Conservation (phyloP, 1,139 yeast species). For the Lodderomyces orthopsilosis region DNA sequence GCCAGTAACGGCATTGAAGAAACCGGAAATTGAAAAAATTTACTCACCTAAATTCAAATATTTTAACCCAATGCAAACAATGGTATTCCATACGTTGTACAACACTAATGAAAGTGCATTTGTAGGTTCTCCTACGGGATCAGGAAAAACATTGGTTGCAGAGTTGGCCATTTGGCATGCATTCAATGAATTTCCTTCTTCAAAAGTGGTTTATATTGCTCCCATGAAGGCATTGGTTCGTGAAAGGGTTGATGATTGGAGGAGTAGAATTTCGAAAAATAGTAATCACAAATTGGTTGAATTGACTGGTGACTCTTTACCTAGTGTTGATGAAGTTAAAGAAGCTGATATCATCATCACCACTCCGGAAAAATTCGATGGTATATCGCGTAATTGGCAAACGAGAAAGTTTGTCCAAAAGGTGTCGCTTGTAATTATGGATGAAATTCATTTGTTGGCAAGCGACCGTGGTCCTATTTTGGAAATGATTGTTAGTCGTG, state of each 20-base stretch:
- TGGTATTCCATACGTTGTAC: slow-evolving; percentile 89
- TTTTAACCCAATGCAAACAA: slow-evolving; percentile 98
- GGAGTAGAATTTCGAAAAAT: slow-evolving; percentile 53
- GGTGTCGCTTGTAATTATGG: slow-evolving; percentile 92
- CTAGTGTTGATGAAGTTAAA: slow-evolving; percentile 81
- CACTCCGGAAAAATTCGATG: slow-evolving; percentile 98
- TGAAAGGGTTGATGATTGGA: slow-evolving; percentile 97
- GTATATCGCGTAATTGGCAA: slow-evolving; percentile 98
- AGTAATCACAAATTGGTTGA: slow-evolving; percentile 78
- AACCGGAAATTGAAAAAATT: slow-evolving; percentile 63
- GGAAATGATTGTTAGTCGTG: slow-evolving; percentile 98
- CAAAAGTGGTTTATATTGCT: slow-evolving; percentile 91
- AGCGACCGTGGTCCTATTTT: slow-evolving; percentile 97
- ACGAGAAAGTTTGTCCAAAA: slow-evolving; percentile 90
- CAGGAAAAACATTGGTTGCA: slow-evolving; percentile 97
- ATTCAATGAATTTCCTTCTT: slow-evolving; percentile 70
- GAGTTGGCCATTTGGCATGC: slow-evolving; percentile 98
- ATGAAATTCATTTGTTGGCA: slow-evolving; percentile 94
- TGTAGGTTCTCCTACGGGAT: slow-evolving; percentile 98
- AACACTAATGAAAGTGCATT: slow-evolving; percentile 76
- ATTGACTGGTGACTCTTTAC: slow-evolving; percentile 94
- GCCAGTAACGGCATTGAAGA: slow-evolving; percentile 77
- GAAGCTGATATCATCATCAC: slow-evolving; percentile 92
- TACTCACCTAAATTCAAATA: slow-evolving; percentile 69
- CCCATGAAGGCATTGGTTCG: slow-evolving; percentile 98